These are phyloP conservation scores for Artemisia tridentata DNA, from an alignment of 129 eudicot genomes.

Conservation along the genomic window DNA sequence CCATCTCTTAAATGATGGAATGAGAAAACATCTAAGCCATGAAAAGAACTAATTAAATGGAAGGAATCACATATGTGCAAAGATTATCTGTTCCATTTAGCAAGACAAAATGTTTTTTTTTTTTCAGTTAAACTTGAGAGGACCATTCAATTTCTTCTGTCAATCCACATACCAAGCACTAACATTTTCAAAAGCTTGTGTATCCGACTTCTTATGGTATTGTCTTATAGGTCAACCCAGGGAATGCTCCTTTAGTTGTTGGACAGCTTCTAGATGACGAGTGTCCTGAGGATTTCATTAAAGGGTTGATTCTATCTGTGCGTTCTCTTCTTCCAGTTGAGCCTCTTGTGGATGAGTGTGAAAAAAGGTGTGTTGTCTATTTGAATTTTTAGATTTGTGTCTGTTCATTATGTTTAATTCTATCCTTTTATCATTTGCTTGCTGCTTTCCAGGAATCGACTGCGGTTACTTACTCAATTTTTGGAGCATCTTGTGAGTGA, in stretches of 20 bases:
- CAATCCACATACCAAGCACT: too few relatives aligned
- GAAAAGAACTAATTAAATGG: too few relatives aligned
- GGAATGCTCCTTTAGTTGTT: slow-evolving; percentile 96
- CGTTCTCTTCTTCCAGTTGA: slow-evolving; percentile 98
- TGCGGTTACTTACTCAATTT: slow-evolving; percentile 88
- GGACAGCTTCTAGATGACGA: slow-evolving; percentile 98
- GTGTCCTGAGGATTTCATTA: slow-evolving; percentile 98
- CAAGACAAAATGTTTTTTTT: too few relatives aligned
- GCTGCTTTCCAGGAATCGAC: slow-evolving; percentile 77
- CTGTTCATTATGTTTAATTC: neutral
- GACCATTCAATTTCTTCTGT: too few relatives aligned
- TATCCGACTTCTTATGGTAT: slow-evolving; percentile 17
- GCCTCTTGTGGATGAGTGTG: slow-evolving; percentile 97
- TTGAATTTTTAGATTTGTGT: neutral
- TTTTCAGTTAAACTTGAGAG: too few relatives aligned
- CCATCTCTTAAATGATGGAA: too few relatives aligned
- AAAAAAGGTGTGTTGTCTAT: slow-evolving; percentile 57
- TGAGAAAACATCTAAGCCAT: too few relatives aligned
- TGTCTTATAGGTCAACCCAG: slow-evolving; percentile 76
- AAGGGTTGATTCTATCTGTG: slow-evolving; percentile 88
- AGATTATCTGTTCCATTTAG: too few relatives aligned
- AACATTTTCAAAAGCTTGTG: neutral
- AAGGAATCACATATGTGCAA: too few relatives aligned
- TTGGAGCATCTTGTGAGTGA: slow-evolving; percentile 99
- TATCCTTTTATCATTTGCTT: slow-evolving; percentile 29